Base-by-base conservation (phyloP, 2,329 filamentous ascomycete species). In the Cladosporium phlei region DNA sequence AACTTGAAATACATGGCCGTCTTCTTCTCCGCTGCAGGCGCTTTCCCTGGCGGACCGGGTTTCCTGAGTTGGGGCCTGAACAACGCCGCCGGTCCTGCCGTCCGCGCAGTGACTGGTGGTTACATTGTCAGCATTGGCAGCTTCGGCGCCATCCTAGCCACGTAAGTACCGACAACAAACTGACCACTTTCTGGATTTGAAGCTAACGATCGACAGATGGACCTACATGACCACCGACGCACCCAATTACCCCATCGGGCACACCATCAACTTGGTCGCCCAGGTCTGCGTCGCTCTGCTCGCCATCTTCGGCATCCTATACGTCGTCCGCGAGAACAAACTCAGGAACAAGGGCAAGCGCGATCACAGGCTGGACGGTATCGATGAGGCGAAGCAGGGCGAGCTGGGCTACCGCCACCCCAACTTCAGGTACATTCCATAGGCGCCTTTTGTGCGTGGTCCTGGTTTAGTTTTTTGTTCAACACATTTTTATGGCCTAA, bases 1-100 rank as follows among this genome's bases (percentile, higher is more conserved):
- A 54, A 60, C 27, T 51, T 62, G 38, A 59, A 59, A 29, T 68
- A 68, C 52, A 59, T 58, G 22, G 62, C 62, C n/a, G 64, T 63
- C 9, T 68, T 66, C 56, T 60, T 68, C 49, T 60, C 57, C 28
- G 55, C 57, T 5, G 29, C 55, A 1, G 78, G 77, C 19, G 76
- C 74, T 0, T 80, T 80, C 60, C 76, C 77, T 1, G 76, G 76
- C 25, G 77, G 78, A 0, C 77, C 77, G 0, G 76, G 75, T 0
- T 80, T 79, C 63, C 57, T 82, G 33, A 72, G 72, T 5, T 81
- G 78, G 78, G 76, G 71, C 0, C 68, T 80, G 47, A 81, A 81
- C 58, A 81, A 82, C 52, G 70, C 78, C 0, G 72, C 73, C 0
- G 77, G 78, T 0, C 77, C 78, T 0, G 71, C 76, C 8, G 67